Evolutionary conservation across 139 green algal genomes (phyloP).

Genomic region (Spirogloea muscicola): DNA sequence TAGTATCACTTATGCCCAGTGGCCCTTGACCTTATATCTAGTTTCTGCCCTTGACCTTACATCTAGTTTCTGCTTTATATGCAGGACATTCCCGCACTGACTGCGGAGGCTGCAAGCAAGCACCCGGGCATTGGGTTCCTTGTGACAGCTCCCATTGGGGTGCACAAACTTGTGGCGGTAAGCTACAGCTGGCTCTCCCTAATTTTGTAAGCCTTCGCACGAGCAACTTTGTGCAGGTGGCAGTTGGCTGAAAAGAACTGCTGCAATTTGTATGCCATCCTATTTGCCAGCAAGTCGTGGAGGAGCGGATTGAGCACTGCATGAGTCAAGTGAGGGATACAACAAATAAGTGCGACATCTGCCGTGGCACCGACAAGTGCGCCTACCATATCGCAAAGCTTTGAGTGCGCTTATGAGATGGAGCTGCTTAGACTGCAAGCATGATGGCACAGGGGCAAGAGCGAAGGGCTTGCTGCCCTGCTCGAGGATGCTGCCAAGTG

Average conservation of each 20-base stretch:
- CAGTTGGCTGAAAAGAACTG: not conserved
- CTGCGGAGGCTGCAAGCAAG: conserved; percentile 34
- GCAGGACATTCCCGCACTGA: conserved; percentile 47
- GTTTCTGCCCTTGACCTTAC: too few relatives aligned
- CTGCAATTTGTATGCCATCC: not conserved
- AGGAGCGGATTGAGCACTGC: conserved; percentile 39
- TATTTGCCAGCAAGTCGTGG: conserved; percentile 20
- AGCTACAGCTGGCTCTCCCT: not conserved
- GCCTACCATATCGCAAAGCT: too few relatives aligned
- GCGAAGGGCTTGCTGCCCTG: too few relatives aligned
- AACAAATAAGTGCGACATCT: conserved; percentile 27
- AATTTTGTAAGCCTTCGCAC: not conserved
- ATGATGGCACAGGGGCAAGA: too few relatives aligned
- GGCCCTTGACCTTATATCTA: not conserved
- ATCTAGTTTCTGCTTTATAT: not conserved
- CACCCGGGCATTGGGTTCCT: conserved; percentile 34
- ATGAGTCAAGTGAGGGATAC: conserved; percentile 10
- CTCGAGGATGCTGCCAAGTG: too few relatives aligned
- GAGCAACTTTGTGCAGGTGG: not conserved
- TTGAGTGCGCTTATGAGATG: too few relatives aligned
- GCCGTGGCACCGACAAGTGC: conserved; percentile 23
- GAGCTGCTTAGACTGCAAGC: too few relatives aligned
- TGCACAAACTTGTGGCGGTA: conserved; percentile 41
- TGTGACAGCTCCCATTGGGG: conserved; percentile 45
- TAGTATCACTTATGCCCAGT: not conserved